A percentile compares a stretch with the other conserved stretches of the same genome.
Conservation (phyloP, 768 basidiomycete genomes). For the Leucosporidium creatinivorum region DNA sequence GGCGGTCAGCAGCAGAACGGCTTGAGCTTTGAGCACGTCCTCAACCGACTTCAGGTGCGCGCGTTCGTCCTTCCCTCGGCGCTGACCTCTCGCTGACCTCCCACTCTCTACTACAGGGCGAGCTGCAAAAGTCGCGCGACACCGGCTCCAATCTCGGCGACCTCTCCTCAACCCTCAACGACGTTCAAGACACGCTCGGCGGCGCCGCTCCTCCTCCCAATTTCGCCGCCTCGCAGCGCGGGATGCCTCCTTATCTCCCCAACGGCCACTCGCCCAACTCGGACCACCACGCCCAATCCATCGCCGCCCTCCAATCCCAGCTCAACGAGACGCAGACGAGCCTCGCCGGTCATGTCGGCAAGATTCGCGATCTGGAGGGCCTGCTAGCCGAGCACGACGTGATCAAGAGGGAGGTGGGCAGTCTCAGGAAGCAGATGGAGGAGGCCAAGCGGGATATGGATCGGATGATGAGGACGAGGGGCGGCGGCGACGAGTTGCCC, state of each 20-base stretch:
- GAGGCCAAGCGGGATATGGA: slow-evolving; percentile 52
- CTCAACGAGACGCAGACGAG: slow-evolving; percentile 74
- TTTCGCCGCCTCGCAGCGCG: slow-evolving; percentile 30
- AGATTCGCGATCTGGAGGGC: slow-evolving; percentile 66
- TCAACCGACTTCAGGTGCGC: slow-evolving; percentile 64
- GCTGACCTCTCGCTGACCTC: neutral
- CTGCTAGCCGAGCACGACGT: slow-evolving; percentile 74
- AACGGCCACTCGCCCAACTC: slow-evolving; percentile 4
- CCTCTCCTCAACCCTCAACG: slow-evolving; percentile 68
- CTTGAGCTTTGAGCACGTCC: slow-evolving; percentile 83
- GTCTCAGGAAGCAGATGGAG: slow-evolving; percentile 47
- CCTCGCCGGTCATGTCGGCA: slow-evolving; percentile 69
- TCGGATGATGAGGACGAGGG: slow-evolving; percentile 40
- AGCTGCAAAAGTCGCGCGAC: slow-evolving; percentile 91
- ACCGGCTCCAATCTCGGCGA: slow-evolving; percentile 77
- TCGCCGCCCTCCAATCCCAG: slow-evolving; percentile 68
- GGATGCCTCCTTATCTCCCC: slow-evolving; percentile 6
- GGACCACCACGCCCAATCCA: slow-evolving; percentile 41
- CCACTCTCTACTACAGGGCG: slow-evolving; percentile 46
- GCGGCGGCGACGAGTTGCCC: slow-evolving; percentile 14
- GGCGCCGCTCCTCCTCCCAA: slow-evolving; percentile 52
- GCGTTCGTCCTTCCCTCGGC: neutral
- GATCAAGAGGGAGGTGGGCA: slow-evolving; percentile 67
- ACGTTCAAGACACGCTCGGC: slow-evolving; percentile 85
- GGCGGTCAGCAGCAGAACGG: slow-evolving; percentile 44